phyloP scores from a whole-genome alignment of 495 filamentous ascomycete species.

The Daldinia decipiens region DNA sequence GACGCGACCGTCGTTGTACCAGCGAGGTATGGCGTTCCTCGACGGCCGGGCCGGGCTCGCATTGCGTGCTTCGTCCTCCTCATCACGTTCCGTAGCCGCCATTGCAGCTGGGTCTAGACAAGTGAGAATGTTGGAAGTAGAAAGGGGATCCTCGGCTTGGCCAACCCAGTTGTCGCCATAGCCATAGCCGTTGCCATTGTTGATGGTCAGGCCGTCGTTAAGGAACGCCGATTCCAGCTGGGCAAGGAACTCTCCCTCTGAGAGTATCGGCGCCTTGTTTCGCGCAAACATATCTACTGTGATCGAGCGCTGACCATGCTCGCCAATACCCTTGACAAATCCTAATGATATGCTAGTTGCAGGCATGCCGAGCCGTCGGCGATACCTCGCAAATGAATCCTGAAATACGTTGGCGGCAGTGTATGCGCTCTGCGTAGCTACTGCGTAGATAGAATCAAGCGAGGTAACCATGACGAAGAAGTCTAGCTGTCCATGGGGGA shows the following conservation, averaged over 20 bases:
- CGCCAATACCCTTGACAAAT: slow-evolving; percentile 15
- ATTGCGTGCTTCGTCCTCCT: slow-evolving; percentile 12
- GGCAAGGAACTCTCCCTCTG: slow-evolving; percentile 1
- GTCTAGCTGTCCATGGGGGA: slow-evolving; percentile 50
- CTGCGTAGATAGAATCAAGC: slow-evolving; percentile 58
- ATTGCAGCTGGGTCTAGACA: slow-evolving; percentile 43
- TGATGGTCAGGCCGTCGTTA: neutral
- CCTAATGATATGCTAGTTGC: slow-evolving; percentile 24
- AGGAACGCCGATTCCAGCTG: slow-evolving; percentile 3
- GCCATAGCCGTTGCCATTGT: neutral
- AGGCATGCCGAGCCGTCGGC: slow-evolving; percentile 45
- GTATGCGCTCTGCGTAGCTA: slow-evolving; percentile 62
- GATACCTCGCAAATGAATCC: slow-evolving; percentile 53
- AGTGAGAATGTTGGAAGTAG: slow-evolving; percentile 41
- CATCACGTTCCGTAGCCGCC: slow-evolving; percentile 17
- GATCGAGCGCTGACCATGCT: slow-evolving; percentile 17
- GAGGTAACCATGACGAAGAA: slow-evolving; percentile 68
- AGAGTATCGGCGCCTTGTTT: slow-evolving; percentile 2
- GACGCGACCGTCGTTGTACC: neutral
- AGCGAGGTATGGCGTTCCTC: neutral
- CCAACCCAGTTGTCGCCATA: neutral
- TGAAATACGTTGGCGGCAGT: slow-evolving; percentile 64
- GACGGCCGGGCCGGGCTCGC: neutral
- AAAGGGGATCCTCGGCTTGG: slow-evolving; percentile 37
- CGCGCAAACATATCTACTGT: slow-evolving; percentile 13